These are phyloP conservation scores for Magnolia kwangsiensis DNA, from an alignment of 164 flowering plant genomes.

Conservation along the genomic window DNA sequence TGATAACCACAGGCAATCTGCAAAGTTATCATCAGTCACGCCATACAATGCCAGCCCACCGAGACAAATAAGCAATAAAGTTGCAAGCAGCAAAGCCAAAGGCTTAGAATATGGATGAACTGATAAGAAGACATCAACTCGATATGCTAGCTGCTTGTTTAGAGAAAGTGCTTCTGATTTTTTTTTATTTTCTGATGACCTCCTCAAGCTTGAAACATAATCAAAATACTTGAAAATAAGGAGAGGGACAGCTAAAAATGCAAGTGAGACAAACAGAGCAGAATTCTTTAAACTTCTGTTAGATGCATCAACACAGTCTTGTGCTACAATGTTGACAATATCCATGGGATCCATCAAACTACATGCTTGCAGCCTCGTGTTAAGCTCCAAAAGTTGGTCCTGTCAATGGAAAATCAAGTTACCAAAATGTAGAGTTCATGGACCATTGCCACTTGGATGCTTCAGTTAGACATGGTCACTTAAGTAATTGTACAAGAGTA, in stretches of 20 bases:
- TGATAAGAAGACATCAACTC: conserved; percentile 55
- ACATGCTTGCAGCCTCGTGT: conserved; percentile 37
- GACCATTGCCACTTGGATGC: neutral
- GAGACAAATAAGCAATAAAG: conserved; percentile 57
- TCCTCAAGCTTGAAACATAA: conserved; percentile 45
- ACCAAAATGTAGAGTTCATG: conserved; percentile 1
- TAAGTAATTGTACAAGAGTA: neutral
- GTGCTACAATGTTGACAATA: conserved; percentile 10
- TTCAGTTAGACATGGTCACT: neutral
- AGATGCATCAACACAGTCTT: conserved; percentile 22
- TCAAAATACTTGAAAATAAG: conserved; percentile 54
- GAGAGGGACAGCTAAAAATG: conserved; percentile 40
- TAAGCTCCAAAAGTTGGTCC: conserved; percentile 43
- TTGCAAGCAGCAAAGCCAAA: conserved; percentile 62
- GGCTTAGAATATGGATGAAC: conserved; percentile 73
- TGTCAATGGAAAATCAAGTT: conserved; percentile 22
- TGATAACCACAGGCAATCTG: conserved; percentile 75
- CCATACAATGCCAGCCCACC: conserved; percentile 82
- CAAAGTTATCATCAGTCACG: conserved; percentile 66
- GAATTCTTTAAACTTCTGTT: conserved; percentile 41
- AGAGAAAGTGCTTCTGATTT: conserved; percentile 49
- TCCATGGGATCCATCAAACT: conserved; percentile 26
- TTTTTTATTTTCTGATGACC: conserved; percentile 33
- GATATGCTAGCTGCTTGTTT: conserved; percentile 62
- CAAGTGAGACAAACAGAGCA: conserved; percentile 46